Evolutionary conservation across 345 rosid genomes (phyloP).

Genomic region (Kernera saxatilis): DNA sequence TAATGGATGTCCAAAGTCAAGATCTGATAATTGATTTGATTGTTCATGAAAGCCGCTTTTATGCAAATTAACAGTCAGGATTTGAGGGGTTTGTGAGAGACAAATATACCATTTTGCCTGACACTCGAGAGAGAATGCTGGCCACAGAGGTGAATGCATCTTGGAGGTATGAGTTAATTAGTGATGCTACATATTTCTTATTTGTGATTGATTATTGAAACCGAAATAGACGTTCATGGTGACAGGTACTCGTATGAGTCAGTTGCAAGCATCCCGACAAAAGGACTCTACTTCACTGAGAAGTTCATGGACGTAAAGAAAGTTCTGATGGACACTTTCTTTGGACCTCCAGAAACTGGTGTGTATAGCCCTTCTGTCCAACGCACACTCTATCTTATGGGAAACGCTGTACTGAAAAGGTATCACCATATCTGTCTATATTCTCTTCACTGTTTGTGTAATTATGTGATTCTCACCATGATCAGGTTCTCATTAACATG

Average conservation of each 20-base stretch:
- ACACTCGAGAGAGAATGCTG: slow-evolving; percentile 80
- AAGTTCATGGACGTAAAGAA: slow-evolving; percentile 56
- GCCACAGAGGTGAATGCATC: slow-evolving; percentile 87
- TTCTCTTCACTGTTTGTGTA: not conserved
- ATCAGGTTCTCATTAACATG: slow-evolving; percentile 20
- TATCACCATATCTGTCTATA: slow-evolving; percentile 19
- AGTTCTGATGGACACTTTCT: slow-evolving; percentile 56
- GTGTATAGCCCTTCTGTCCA: slow-evolving; percentile 97
- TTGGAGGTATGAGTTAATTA: slow-evolving; percentile 58
- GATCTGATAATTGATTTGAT: not conserved
- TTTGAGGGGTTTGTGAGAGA: slow-evolving; percentile 91
- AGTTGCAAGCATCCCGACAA: slow-evolving; percentile 49
- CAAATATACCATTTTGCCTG: slow-evolving; percentile 80
- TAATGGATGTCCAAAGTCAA: not conserved
- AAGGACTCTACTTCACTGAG: slow-evolving; percentile 59
- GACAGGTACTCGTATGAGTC: slow-evolving; percentile 72
- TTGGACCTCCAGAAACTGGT: slow-evolving; percentile 78
- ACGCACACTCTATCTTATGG: slow-evolving; percentile 80
- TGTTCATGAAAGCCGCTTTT: not conserved
- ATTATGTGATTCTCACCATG: not conserved
- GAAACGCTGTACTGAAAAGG: slow-evolving; percentile 72
- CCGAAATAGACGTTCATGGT: not conserved
- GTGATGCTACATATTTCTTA: not conserved
- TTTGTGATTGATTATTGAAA: slow-evolving; percentile 4
- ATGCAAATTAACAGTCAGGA: slow-evolving; percentile 69